Conservation (phyloP, 768 basidiomycete genomes). For the Leccinum variicolor region DNA sequence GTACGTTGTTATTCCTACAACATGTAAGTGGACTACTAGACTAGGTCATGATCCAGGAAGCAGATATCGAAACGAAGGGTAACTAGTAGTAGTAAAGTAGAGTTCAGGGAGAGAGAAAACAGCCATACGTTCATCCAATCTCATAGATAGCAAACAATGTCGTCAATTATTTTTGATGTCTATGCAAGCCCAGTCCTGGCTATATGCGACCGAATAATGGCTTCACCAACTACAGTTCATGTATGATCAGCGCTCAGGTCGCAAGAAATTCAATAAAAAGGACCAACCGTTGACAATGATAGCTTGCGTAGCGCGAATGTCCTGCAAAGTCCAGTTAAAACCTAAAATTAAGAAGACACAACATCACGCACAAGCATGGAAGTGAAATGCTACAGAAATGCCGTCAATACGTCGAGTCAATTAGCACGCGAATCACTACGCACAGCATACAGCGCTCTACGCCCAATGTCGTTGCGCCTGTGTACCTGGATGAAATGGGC, state of each 20-base stretch:
- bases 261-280: background rate
- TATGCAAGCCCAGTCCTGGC: constrained; percentile 45
- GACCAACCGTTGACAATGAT: constrained; percentile 60
- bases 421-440: constrained; percentile 29
- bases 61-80: constrained; percentile 27
- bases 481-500: constrained; percentile 81
- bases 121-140: constrained; percentile 13
- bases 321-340: constrained; percentile 34
- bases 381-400: constrained; percentile 53
- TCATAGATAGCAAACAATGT: constrained; percentile 3
- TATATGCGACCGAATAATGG: constrained; percentile 64
- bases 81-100: constrained; percentile 22
- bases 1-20: constrained; percentile 20
- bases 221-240: constrained; percentile 52
- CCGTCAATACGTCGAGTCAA: constrained; percentile 7
- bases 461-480: constrained; percentile 56
- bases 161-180: background rate
- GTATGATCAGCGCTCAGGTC: constrained; percentile 1
- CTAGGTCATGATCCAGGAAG: constrained; percentile 17
- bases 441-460: constrained; percentile 62
- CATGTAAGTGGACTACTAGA: constrained; percentile 19
- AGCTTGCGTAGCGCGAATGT: constrained; percentile 62
- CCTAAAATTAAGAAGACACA: background rate
- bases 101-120: constrained; percentile 7
- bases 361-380: constrained; percentile 56